Conservation (phyloP, 1,284 basidiomycete genomes). For the Cutaneotrichosporon mucoides region DNA sequence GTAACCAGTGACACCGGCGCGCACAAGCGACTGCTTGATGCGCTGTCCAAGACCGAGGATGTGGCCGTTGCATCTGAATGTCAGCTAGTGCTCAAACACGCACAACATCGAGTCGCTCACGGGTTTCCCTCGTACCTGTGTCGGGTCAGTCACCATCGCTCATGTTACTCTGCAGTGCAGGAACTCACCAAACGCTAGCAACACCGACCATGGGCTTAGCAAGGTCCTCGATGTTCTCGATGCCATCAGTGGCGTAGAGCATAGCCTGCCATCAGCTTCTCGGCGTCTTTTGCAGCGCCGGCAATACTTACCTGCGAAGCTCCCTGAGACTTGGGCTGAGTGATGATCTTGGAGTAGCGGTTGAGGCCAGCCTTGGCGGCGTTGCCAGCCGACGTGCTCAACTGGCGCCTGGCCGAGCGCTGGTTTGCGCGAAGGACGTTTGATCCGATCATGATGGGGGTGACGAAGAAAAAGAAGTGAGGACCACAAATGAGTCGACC, state of each 20-base stretch:
- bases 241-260: constrained; percentile 91
- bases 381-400: constrained; percentile 11
- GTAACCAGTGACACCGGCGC: constrained; percentile 80
- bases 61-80: constrained; percentile 79
- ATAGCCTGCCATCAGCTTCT: constrained; percentile 64
- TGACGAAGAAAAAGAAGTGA: not conserved
- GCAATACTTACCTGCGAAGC: constrained; percentile 69
- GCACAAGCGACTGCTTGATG: constrained; percentile 72
- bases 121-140: constrained; percentile 84
- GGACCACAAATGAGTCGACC: not conserved
- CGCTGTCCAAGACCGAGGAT: constrained; percentile 81
- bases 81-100: no score
- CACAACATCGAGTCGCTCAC: constrained; percentile 45
- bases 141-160: constrained; percentile 14
- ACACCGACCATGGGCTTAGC: constrained; percentile 94
- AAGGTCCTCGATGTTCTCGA: constrained; percentile 71
- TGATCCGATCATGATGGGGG: constrained; percentile 15
- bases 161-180: not conserved
- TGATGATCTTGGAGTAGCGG: constrained; percentile 74
- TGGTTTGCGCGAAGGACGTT: constrained; percentile 22
- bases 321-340: constrained; percentile 85
- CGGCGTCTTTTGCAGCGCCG: not conserved
- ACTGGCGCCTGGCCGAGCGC: constrained; percentile 9
- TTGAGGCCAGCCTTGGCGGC: constrained; percentile 53
- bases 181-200: constrained; percentile 81